Evolutionary conservation across 2,329 filamentous ascomycete genomes (phyloP).

Genomic region (Leptographium lundbergii): DNA sequence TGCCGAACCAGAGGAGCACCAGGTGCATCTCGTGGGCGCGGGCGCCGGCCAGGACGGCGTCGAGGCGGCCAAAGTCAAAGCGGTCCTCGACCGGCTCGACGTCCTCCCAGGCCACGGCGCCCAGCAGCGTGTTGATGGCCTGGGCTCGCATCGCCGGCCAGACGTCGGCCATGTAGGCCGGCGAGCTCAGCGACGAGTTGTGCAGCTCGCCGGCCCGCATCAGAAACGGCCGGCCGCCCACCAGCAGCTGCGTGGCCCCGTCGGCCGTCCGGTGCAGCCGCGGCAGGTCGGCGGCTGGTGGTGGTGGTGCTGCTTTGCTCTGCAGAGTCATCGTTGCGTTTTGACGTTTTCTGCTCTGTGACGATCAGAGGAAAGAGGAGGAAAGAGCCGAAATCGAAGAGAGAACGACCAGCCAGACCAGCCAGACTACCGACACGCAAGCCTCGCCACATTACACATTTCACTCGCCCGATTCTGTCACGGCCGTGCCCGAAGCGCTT

Average conservation of each 20-base stretch:
- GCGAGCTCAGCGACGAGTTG: conserved; percentile 18
- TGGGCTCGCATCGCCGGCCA: conserved; percentile 14
- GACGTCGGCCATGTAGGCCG: conserved; percentile 15
- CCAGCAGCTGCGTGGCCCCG: conserved; percentile 17
- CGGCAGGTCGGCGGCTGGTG: background rate
- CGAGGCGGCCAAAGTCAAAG: conserved; percentile 17
- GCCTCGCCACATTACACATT: no score
- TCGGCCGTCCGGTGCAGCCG: background rate
- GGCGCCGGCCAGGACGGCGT: conserved; percentile 14
- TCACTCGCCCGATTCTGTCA: no score
- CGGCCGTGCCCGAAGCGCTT: no score
- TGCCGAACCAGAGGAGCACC: conserved; percentile 17
- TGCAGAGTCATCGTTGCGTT: no score
- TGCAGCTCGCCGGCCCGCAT: conserved; percentile 19
- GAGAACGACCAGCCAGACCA: no score
- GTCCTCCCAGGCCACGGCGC: conserved; percentile 19
- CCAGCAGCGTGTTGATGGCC: conserved; percentile 19
- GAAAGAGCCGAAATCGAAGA: no score
- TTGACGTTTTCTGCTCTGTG: no score
- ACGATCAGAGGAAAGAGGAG: no score
- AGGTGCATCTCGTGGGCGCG: conserved; percentile 14
- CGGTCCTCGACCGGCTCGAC: conserved; percentile 18
- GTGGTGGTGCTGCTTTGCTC: no score
- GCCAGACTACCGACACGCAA: no score
- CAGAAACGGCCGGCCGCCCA: conserved; percentile 18